These are phyloP conservation scores for Aquilaria agallochum DNA, from an alignment of 441 rosid species.

Conservation along the genomic window DNA sequence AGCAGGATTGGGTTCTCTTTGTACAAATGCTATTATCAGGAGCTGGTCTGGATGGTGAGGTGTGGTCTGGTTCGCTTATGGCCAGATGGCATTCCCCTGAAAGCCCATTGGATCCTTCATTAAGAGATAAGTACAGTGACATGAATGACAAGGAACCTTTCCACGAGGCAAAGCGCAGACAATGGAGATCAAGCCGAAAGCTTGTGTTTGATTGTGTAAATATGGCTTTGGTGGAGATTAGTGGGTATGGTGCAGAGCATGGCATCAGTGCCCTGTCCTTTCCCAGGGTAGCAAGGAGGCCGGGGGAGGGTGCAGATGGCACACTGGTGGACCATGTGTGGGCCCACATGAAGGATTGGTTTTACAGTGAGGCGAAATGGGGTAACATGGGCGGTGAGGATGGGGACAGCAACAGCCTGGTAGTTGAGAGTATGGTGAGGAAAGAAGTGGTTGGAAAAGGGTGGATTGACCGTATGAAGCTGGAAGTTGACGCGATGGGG, in stretches of 20 bases:
- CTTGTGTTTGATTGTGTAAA: slow-evolving; percentile 69
- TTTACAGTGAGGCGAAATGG: slow-evolving; percentile 27
- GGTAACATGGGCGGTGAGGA: slow-evolving; percentile 15
- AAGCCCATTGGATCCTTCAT: slow-evolving; percentile 59
- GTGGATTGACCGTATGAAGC: slow-evolving; percentile 46
- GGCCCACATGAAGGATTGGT: slow-evolving; percentile 60
- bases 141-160: slow-evolving; percentile 36
- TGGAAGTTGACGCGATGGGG: slow-evolving; percentile 48
- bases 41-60: slow-evolving; percentile 42
- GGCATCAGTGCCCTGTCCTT: slow-evolving; percentile 1
- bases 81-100: slow-evolving; percentile 65
- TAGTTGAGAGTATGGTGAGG: slow-evolving; percentile 53
- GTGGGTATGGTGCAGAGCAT: slow-evolving; percentile 21
- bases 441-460: slow-evolving; percentile 60
- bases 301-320: slow-evolving; percentile 11
- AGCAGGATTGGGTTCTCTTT: slow-evolving; percentile 48
- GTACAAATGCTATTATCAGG: slow-evolving; percentile 45
- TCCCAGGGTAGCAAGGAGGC: not conserved
- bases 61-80: slow-evolving; percentile 23
- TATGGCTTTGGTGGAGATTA: slow-evolving; percentile 40
- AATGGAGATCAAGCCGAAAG: slow-evolving; percentile 45
- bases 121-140: slow-evolving; percentile 44
- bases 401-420: slow-evolving; percentile 49
- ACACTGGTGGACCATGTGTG: slow-evolving; percentile 50
- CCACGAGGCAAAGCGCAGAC: slow-evolving; percentile 64